Evolutionary conservation across 2,329 filamentous ascomycete genomes (phyloP).

Genomic region (Colletotrichum tofieldiae): DNA sequence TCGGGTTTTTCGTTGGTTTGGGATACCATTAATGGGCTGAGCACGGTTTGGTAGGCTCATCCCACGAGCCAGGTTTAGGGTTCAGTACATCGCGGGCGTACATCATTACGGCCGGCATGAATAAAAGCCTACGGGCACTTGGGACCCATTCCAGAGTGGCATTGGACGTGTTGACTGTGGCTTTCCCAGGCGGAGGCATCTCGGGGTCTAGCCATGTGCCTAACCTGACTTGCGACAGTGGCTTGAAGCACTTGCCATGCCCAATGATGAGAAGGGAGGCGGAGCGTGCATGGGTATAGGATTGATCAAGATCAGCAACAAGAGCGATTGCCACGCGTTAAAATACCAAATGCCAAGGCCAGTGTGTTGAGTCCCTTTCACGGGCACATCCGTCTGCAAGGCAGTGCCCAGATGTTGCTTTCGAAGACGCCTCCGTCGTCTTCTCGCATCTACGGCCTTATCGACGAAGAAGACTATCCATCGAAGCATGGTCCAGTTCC

Average conservation of each 20-base stretch:
- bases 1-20: slow-evolving; percentile 42
- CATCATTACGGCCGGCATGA: slow-evolving; percentile 22
- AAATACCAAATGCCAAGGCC: neutral
- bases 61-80: slow-evolving; percentile 22
- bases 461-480: neutral
- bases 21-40: slow-evolving; percentile 42
- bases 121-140: slow-evolving; percentile 40
- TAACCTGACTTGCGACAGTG: neutral
- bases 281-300: neutral
- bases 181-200: neutral
- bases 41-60: slow-evolving; percentile 31
- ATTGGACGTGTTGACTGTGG: neutral
- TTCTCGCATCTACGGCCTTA: neutral
- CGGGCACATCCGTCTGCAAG: neutral
- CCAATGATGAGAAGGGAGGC: neutral
- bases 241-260: neutral
- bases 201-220: neutral
- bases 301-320: neutral
- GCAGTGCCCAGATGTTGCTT: neutral
- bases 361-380: neutral
- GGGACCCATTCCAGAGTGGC: slow-evolving; percentile 4
- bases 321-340: neutral
- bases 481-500: neutral
- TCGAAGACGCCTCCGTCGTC: neutral
- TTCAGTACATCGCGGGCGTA: slow-evolving; percentile 26